Evolutionary conservation across 257 asterid genomes (phyloP).

Genomic region (Haberlea rhodopensis): DNA sequence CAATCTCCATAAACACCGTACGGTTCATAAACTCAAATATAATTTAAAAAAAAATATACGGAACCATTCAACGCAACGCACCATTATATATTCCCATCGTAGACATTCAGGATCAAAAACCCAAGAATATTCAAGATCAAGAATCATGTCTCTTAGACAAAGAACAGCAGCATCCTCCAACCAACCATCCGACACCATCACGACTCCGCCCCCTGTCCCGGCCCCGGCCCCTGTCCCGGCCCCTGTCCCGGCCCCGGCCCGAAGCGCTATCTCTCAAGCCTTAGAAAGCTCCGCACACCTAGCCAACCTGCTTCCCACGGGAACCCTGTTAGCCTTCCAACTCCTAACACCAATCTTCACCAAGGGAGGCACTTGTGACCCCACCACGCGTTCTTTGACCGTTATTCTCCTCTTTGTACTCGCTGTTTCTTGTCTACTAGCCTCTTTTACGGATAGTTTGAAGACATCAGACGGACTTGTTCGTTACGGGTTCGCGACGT

Average conservation of each 20-base stretch:
- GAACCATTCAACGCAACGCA: no score
- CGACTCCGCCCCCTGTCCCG: not conserved
- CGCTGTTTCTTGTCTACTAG: conserved; percentile 54
- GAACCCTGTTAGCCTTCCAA: conserved; percentile 71
- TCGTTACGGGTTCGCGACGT: conserved; percentile 56
- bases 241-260: conserved; percentile 31
- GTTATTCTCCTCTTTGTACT: conserved; percentile 40
- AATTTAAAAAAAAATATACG: no score
- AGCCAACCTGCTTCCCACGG: conserved; percentile 81
- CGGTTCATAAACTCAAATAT: no score
- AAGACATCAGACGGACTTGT: conserved; percentile 45
- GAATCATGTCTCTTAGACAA: conserved; percentile 36
- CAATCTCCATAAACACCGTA: no score
- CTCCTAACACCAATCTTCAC: conserved; percentile 65
- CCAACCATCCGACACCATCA: not conserved
- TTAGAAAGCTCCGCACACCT: conserved; percentile 56
- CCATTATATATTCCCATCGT: no score
- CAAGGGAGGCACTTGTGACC: conserved; percentile 54
- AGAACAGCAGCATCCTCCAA: conserved; percentile 31
- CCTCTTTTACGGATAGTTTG: conserved; percentile 67
- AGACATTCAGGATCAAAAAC: not conserved
- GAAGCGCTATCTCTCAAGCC: conserved; percentile 39
- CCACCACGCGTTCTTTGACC: conserved; percentile 38
- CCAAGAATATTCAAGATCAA: not conserved
- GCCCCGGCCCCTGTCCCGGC: not conserved